Evolutionary conservation across 2,329 filamentous ascomycete genomes (phyloP), one percentile per base, ranked within the genome.

Genomic region (Tolypocladium endophyticum): DNA sequence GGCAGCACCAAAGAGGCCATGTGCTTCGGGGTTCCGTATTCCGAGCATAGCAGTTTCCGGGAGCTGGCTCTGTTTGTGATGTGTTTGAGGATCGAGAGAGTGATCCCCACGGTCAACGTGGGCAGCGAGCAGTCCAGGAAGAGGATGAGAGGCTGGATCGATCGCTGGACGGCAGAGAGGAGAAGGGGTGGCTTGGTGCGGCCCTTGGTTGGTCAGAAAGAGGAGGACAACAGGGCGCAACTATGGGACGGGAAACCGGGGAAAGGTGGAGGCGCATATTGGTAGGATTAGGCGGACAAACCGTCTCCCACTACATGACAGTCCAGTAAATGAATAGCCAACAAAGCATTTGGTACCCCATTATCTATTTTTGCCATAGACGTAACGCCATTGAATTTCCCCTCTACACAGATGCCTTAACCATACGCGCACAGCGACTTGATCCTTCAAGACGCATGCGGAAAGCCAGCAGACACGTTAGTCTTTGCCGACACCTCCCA

Each of bases 1-100:
- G 94, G 94, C 3, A 92, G 89, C 73, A 92, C 89, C 3, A 82
- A 82, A 55, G 87, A 93, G 66, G 89, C 89, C 43, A 87, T 88
- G 71, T 97, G 92, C 71, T 96, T 95, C 66, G 92, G 91, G 0
- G 94, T 97, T 2, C 94, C 94, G 2, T 99, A 99, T 71, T 92
- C 88, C 57, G 94, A 99, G 76, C 94, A 99, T 72, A 94, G 89
- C 72, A 95, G 90, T 62, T 99, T 99, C 70, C 82, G 93, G 47
- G 94, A 99, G 77, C 74, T 99, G 70, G 93, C 91, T 0, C 87
- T 97, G 82, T 99, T 99, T 70, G 84, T 93, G 65, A 94, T 94
- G 79, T 84, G 87, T 25, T 72, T 99, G 71, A 79, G 89, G 60
- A 95, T 99, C 64, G 92, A 93, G 64, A 90, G 87, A 73, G 84